Conservation (phyloP, 2,329 filamentous ascomycete species). For the Calycina herbarum region DNA sequence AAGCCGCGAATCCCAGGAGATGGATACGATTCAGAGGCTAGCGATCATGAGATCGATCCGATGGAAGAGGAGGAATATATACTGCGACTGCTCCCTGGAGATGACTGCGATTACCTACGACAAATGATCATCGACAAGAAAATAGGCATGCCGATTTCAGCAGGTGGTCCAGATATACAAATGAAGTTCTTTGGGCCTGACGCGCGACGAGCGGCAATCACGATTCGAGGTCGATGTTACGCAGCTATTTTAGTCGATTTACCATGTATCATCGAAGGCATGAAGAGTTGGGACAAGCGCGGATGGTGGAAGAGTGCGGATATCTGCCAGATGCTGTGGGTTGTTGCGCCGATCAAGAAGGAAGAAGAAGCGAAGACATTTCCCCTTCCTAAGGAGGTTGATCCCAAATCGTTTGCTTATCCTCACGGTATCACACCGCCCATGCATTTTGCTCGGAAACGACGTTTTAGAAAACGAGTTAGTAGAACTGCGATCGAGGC, state of each 20-base stretch:
- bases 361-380: constrained; percentile 49
- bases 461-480: constrained; percentile 57
- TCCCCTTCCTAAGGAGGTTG: constrained; percentile 33
- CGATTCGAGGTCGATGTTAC: constrained; percentile 60
- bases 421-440: constrained; percentile 61
- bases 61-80: constrained; percentile 88
- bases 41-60: constrained; percentile 84
- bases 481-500: constrained; percentile 57
- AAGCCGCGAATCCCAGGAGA: constrained; percentile 75
- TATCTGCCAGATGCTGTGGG: constrained; percentile 72
- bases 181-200: constrained; percentile 76
- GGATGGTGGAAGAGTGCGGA: constrained; percentile 73
- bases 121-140: constrained; percentile 74
- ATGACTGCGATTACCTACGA: constrained; percentile 81
- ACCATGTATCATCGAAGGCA: constrained; percentile 68
- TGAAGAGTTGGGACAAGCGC: constrained; percentile 75
- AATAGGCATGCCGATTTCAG: constrained; percentile 64
- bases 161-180: constrained; percentile 73
- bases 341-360: constrained; percentile 57
- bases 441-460: constrained; percentile 58
- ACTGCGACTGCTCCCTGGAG: constrained; percentile 81
- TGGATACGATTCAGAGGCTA: constrained; percentile 95
- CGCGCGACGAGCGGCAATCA: constrained; percentile 60
- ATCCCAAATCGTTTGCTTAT: constrained; percentile 37
- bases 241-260: constrained; percentile 68